Evolutionary conservation across 371 early-diverging fungal species (phyloP), one percentile per base, ranked within the genome.

Genomic region (Mucor circinelloides): DNA sequence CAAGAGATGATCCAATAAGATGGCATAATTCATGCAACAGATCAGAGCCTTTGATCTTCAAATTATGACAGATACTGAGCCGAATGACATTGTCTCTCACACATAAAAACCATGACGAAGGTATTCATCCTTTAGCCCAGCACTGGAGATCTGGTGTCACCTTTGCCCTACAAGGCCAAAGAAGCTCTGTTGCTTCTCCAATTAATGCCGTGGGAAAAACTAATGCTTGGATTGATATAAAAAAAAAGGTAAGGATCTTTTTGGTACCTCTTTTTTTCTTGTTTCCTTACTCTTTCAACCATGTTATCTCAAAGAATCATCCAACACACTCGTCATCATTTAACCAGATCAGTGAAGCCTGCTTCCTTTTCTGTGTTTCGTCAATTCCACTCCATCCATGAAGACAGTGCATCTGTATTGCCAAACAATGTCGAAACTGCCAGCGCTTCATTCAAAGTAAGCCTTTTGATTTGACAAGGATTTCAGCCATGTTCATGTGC

Each of bases 361-460:
- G 28, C 55, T 28, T 25, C 54, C 38, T 30, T 6, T 32, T 58
- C 48, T 23, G 44, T 68, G 57, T n/a, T 40, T 30, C 38, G 60
- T 17, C 44, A 59, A 25, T 83, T 77, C 50, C 84, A 83, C 70
- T 58, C 71, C 12, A 67, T 76, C 13, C 81, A 80, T 42, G 84
- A 83, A 68, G 71, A 81, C 10, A 69, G 66, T 59, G 76, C 81
- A 25, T 70, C 72, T 21, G 73, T 83, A 6, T 62, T 83, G 21
- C 84, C 84, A 34, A 83, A 83, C 50, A 70, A 74, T 6, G 80
- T 95, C 40, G 96, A 96, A 78, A 84, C 88, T 13, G 85, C 91
- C 55, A 89, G 93, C 27, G 89, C 89, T 21, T 85, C 88, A 65
- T 97, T 96, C 87, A 89, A 92, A 85, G 95, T 94, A 80, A 66